These are phyloP conservation scores for Vanrija pseudolonga DNA, from an alignment of 1,284 basidiomycete species.

Conservation along the genomic window DNA sequence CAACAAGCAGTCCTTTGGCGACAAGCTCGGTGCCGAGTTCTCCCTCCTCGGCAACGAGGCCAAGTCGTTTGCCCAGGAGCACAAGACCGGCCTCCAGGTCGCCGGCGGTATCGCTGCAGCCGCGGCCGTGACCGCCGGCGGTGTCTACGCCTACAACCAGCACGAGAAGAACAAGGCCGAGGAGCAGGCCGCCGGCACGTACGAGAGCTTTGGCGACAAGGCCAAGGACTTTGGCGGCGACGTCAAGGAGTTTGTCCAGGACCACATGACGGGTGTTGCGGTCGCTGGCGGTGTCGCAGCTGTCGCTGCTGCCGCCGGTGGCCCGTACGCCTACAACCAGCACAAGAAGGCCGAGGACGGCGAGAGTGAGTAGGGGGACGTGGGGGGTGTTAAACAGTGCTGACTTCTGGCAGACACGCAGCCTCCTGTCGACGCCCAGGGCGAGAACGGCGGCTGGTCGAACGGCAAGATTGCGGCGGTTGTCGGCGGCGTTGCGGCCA, in stretches of 20 bases:
- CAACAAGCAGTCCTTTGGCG: too few species aligned
- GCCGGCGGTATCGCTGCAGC: background rate
- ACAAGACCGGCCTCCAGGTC: background rate
- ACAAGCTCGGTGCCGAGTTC: too few species aligned
- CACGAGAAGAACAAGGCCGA: background rate
- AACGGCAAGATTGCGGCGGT: conserved; percentile 10
- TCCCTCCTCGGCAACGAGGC: too few species aligned
- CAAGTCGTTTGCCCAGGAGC: too few species aligned
- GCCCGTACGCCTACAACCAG: background rate
- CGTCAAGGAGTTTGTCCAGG: too few species aligned
- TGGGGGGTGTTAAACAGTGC: background rate
- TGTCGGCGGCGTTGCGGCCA: conserved; percentile 1
- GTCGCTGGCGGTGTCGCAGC: background rate
- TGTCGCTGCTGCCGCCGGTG: background rate
- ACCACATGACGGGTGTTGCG: background rate
- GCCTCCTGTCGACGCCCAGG: too few species aligned
- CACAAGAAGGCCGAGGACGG: background rate
- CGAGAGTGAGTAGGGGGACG: background rate
- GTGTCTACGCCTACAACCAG: conserved; percentile 1
- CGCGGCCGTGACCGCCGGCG: background rate
- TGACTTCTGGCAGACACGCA: background rate
- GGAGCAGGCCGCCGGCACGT: background rate
- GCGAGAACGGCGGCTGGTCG: conserved; percentile 8
- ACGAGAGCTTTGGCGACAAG: too few species aligned
- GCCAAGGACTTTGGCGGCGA: too few species aligned